Evolutionary conservation across 768 basidiomycete genomes (phyloP).

Genomic region (Pulveroboletus sp.): DNA sequence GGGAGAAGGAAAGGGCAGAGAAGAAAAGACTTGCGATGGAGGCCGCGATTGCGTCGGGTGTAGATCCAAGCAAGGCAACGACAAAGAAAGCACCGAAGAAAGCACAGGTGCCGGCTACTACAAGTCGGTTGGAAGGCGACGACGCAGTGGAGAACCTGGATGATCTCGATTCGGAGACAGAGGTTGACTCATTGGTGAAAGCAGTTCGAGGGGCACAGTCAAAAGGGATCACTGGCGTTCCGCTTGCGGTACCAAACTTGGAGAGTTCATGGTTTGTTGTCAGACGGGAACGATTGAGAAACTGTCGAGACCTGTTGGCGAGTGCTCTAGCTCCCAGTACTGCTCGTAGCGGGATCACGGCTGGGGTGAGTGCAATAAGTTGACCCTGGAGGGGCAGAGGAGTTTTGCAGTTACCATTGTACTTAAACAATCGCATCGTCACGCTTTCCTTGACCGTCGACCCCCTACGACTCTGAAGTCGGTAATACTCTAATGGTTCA

Average conservation of each 20-base stretch:
- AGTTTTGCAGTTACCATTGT: not conserved
- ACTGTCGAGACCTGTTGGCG: conserved; percentile 53
- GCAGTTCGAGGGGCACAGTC: conserved; percentile 53
- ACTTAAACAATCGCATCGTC: not conserved
- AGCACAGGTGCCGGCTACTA: conserved; percentile 46
- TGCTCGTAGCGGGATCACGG: conserved; percentile 22
- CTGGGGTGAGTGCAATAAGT: conserved; percentile 13
- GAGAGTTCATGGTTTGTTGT: conserved; percentile 80
- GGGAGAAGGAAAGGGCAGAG: conserved; percentile 75
- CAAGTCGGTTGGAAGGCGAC: conserved; percentile 50
- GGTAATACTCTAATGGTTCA: conserved; percentile 50
- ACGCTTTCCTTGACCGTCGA: not conserved
- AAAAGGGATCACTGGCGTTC: conserved; percentile 56
- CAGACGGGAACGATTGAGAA: conserved; percentile 57
- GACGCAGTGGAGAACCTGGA: conserved; percentile 68
- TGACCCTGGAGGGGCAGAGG: not conserved
- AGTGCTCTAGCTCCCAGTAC: conserved; percentile 39
- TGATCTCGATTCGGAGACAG: conserved; percentile 79
- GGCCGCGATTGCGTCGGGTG: conserved; percentile 60
- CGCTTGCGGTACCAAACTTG: conserved; percentile 69
- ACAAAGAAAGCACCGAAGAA: conserved; percentile 67
- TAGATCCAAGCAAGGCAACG: conserved; percentile 39
- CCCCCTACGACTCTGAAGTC: not conserved
- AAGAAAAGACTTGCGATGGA: conserved; percentile 72
- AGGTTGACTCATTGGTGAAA: conserved; percentile 68